Evolutionary conservation across 2,329 filamentous ascomycete species (phyloP).

Genomic region (Alternaria burnsii): DNA sequence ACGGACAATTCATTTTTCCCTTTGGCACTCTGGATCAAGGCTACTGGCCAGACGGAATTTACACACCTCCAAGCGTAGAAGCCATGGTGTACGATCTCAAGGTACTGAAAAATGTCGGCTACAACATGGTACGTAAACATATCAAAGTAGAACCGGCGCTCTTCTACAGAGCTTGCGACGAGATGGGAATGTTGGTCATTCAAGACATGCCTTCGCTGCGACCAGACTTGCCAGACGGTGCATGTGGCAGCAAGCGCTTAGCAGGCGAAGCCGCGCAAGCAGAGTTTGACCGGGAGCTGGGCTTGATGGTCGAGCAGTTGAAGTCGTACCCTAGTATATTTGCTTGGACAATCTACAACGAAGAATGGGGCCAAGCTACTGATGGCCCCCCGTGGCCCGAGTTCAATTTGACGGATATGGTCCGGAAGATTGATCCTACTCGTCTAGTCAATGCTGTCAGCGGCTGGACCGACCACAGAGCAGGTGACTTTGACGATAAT

Average conservation of each 20-base stretch:
- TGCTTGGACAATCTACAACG: slow-evolving; percentile 75
- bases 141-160: slow-evolving; percentile 74
- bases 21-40: slow-evolving; percentile 76
- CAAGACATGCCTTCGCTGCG: slow-evolving; percentile 75
- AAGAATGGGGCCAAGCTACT: slow-evolving; percentile 72
- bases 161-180: slow-evolving; percentile 73
- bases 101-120: slow-evolving; percentile 70
- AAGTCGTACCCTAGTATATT: slow-evolving; percentile 71
- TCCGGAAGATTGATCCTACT: slow-evolving; percentile 68
- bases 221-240: slow-evolving; percentile 23
- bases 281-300: slow-evolving; percentile 72
- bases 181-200: slow-evolving; percentile 71
- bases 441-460: slow-evolving; percentile 69
- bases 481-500: slow-evolving; percentile 72
- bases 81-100: slow-evolving; percentile 74
- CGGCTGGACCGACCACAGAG: slow-evolving; percentile 74
- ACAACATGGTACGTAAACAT: slow-evolving; percentile 77
- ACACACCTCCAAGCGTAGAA: slow-evolving; percentile 70
- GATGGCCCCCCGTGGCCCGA: slow-evolving; percentile 61
- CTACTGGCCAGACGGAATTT: slow-evolving; percentile 75
- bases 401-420: slow-evolving; percentile 62
- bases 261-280: slow-evolving; percentile 59
- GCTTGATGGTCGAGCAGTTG: slow-evolving; percentile 68
- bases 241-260: slow-evolving; percentile 25
- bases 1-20: slow-evolving; percentile 73